Evolutionary conservation across 2,329 filamentous ascomycete genomes (phyloP).

Genomic region (Pseudogymnoascus sp.): DNA sequence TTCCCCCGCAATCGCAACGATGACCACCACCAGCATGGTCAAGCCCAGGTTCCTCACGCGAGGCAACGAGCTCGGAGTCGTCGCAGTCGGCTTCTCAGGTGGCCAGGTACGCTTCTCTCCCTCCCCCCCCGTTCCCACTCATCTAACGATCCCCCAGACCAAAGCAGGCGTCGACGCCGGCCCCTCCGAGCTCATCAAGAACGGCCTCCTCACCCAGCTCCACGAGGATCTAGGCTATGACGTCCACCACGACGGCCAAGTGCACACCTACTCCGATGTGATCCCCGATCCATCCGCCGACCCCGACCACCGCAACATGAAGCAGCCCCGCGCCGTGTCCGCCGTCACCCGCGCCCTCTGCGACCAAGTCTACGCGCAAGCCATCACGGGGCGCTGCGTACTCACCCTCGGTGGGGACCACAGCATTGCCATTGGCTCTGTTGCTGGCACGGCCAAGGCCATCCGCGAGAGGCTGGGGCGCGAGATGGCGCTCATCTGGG

Average conservation of each 20-base stretch:
- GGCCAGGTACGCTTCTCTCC: slow-evolving; percentile 60
- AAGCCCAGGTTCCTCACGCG: slow-evolving; percentile 66
- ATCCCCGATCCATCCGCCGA: slow-evolving; percentile 64
- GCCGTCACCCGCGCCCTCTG: slow-evolving; percentile 74
- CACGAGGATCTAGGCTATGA: slow-evolving; percentile 80
- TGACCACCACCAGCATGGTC: slow-evolving; percentile 28
- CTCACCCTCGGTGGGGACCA: slow-evolving; percentile 94
- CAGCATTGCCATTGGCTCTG: slow-evolving; percentile 88
- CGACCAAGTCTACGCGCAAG: slow-evolving; percentile 80
- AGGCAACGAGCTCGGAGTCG: slow-evolving; percentile 75
- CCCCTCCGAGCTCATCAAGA: slow-evolving; percentile 78
- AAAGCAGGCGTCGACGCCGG: slow-evolving; percentile 89
- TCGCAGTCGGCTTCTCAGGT: slow-evolving; percentile 92
- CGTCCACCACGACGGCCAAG: slow-evolving; percentile 71
- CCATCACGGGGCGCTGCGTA: slow-evolving; percentile 73
- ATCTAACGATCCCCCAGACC: slow-evolving; percentile 44
- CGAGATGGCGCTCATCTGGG: slow-evolving; percentile 95
- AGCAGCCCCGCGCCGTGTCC: slow-evolving; percentile 80
- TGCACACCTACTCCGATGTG: slow-evolving; percentile 74
- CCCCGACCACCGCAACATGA: slow-evolving; percentile 83
- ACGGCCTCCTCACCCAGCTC: slow-evolving; percentile 78
- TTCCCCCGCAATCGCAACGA: slow-evolving; percentile 13
- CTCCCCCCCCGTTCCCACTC: not conserved
- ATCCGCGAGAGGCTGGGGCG: slow-evolving; percentile 71
- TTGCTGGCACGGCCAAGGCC: slow-evolving; percentile 80